Evolutionary conservation across 2,329 filamentous ascomycete species (phyloP).

Genomic region (Dothideomycetes sp.): DNA sequence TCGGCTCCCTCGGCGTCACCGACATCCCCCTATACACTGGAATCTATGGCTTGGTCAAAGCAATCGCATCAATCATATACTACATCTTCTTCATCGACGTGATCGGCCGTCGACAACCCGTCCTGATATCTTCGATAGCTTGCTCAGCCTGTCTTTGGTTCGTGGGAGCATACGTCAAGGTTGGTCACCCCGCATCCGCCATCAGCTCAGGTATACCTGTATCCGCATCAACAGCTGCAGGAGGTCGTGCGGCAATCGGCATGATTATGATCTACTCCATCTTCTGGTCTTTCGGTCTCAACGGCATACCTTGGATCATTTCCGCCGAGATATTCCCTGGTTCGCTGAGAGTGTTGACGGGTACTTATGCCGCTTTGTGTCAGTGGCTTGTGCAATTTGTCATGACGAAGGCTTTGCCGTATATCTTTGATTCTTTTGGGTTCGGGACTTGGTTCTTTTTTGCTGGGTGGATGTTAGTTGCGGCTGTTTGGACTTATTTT

Average conservation of each 20-base stretch:
- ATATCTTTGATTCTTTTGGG: constrained; percentile 32
- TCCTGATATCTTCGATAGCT: constrained; percentile 28
- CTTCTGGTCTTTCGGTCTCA: constrained; percentile 32
- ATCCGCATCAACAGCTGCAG: constrained; percentile 28
- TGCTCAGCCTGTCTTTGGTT: constrained; percentile 32
- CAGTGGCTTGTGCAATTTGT: constrained; percentile 30
- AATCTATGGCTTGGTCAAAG: constrained; percentile 31
- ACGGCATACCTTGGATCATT: constrained; percentile 37
- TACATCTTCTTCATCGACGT: constrained; percentile 31
- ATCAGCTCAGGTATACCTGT: constrained; percentile 20
- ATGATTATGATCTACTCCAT: constrained; percentile 34
- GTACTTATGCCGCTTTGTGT: constrained; percentile 25
- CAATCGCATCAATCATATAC: constrained; percentile 28
- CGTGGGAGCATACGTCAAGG: constrained; percentile 28
- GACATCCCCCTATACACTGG: constrained; percentile 27
- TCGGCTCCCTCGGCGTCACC: constrained; percentile 28
- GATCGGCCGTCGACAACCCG: constrained; percentile 30
- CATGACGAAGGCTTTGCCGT: constrained; percentile 33
- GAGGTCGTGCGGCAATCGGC: constrained; percentile 31
- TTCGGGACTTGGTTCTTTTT: constrained; percentile 36
- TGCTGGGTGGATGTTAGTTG: constrained; percentile 28
- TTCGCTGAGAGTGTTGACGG: constrained; percentile 31
- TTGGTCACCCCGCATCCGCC: constrained; percentile 20
- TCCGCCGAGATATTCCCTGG: constrained; percentile 36
- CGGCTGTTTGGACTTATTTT: constrained; percentile 32